phyloP scores from a whole-genome alignment of 164 flowering plant species.

The Warburgia ugandensis region DNA sequence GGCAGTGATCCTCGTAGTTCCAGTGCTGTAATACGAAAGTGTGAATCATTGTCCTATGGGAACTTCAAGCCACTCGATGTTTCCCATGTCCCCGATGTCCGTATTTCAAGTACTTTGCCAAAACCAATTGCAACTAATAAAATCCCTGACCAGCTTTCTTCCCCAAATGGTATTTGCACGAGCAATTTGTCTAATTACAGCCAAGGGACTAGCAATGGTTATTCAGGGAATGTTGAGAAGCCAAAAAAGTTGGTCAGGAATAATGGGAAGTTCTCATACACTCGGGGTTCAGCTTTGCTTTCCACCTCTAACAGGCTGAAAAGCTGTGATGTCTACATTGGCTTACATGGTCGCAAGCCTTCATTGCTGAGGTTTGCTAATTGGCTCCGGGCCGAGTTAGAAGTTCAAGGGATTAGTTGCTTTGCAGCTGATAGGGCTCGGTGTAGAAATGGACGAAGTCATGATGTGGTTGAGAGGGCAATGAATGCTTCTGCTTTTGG shows the following conservation, averaged over 20 bases:
- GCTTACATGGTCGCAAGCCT: conserved; percentile 78
- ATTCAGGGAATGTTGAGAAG: conserved; percentile 30
- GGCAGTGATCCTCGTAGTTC: conserved; percentile 18
- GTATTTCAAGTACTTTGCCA: conserved; percentile 23
- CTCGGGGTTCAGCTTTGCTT: conserved; percentile 36
- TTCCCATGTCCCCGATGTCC: conserved; percentile 21
- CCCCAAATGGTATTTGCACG: conserved; percentile 38
- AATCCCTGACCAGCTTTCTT: conserved; percentile 28
- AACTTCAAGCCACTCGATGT: conserved; percentile 20
- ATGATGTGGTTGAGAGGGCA: conserved; percentile 57
- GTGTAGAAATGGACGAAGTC: conserved; percentile 64
- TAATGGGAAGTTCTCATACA: conserved; percentile 28
- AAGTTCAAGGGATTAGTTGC: conserved; percentile 80
- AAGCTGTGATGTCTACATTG: conserved; percentile 84
- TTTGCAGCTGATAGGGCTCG: conserved; percentile 75
- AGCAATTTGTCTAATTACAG: conserved; percentile 32
- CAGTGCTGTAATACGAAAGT: conserved; percentile 22
- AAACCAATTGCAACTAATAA: conserved; percentile 10
- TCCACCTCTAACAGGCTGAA: conserved; percentile 43
- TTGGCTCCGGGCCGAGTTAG: conserved; percentile 91
- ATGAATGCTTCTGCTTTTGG: conserved; percentile 79
- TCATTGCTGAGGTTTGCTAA: conserved; percentile 63
- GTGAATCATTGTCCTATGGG: conserved; percentile 20
- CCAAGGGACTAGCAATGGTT: conserved; percentile 25
- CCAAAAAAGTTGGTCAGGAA: conserved; percentile 33